A percentile compares a stretch with the other conserved stretches of the same genome.
Evolutionary conservation across 2,329 filamentous ascomycete genomes (phyloP).

Genomic region (Ceratocystis eucalypticola): DNA sequence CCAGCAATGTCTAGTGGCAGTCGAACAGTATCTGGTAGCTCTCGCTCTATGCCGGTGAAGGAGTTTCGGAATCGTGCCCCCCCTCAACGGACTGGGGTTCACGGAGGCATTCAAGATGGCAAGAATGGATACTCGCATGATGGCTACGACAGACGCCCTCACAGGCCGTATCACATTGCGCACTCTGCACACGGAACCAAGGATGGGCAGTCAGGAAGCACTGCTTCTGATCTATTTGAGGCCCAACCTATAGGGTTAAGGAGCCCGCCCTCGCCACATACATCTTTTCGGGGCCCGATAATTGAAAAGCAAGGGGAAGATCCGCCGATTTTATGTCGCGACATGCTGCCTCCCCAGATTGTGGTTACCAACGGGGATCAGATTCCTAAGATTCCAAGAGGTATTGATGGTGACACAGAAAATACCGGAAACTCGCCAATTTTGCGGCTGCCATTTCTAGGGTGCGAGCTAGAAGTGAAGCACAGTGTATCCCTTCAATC

Average conservation of each 20-base stretch:
- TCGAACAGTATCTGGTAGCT: slow-evolving; percentile 3
- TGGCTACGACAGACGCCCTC: slow-evolving; percentile 5
- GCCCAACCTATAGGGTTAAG: neutral
- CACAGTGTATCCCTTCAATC: slow-evolving; percentile 1
- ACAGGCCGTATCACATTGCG: slow-evolving; percentile 11
- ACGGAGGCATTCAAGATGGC: slow-evolving; percentile 6
- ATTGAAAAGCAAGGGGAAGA: neutral
- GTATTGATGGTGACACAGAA: neutral
- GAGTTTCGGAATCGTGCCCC: slow-evolving; percentile 10
- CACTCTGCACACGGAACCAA: neutral
- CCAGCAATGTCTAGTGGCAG: neutral
- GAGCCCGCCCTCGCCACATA: neutral
- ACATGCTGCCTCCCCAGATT: neutral
- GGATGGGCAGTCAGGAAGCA: neutral
- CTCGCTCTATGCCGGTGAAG: neutral
- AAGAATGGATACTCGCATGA: neutral
- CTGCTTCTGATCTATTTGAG: slow-evolving; percentile 3
- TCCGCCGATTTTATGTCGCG: neutral
- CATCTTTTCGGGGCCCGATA: neutral
- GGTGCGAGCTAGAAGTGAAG: neutral
- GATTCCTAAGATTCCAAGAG: neutral
- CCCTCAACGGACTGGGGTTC: neutral
- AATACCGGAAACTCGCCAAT: neutral
- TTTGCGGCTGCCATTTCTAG: neutral
- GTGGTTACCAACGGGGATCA: neutral